These are phyloP conservation scores for Syzygium syzygioides DNA, from an alignment of 441 rosid species.

Conservation along the genomic window DNA sequence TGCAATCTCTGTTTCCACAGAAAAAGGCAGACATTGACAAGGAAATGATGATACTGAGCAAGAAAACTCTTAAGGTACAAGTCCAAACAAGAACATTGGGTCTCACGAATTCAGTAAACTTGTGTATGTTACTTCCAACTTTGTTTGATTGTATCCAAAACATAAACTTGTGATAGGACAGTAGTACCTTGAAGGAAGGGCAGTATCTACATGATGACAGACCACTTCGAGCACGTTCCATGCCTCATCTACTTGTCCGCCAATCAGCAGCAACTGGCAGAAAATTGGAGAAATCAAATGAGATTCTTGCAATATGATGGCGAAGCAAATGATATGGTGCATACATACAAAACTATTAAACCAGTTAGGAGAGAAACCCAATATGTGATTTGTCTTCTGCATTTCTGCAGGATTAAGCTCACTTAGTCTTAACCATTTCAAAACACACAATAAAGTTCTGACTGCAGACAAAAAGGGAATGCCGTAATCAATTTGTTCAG, in stretches of 20 bases:
- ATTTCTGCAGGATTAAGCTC: not conserved
- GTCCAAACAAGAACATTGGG: not conserved
- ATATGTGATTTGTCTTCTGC: not conserved
- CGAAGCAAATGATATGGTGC: not conserved
- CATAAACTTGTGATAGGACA: not conserved
- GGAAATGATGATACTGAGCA: not conserved
- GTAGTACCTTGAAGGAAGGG: slow-evolving; percentile 56
- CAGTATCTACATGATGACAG: slow-evolving; percentile 28
- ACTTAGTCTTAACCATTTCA: not conserved
- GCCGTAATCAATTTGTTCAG: not conserved
- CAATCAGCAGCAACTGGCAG: slow-evolving; percentile 60
- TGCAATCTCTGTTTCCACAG: slow-evolving; percentile 25
- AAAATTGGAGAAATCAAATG: not conserved
- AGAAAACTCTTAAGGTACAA: not conserved
- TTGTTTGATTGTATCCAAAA: not conserved
- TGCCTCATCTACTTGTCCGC: slow-evolving; percentile 57
- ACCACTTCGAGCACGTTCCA: slow-evolving; percentile 46
- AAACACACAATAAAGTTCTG: not conserved
- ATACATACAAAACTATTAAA: not conserved
- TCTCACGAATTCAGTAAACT: not conserved
- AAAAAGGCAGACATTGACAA: not conserved
- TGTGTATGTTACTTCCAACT: not conserved
- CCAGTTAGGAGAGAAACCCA: not conserved
- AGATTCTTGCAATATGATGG: not conserved
- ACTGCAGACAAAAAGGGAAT: not conserved